A percentile compares a stretch with the other conserved stretches of the same genome.
phyloP scores from a whole-genome alignment of 2,329 filamentous ascomycete genomes.

The Penicillium sp. region DNA sequence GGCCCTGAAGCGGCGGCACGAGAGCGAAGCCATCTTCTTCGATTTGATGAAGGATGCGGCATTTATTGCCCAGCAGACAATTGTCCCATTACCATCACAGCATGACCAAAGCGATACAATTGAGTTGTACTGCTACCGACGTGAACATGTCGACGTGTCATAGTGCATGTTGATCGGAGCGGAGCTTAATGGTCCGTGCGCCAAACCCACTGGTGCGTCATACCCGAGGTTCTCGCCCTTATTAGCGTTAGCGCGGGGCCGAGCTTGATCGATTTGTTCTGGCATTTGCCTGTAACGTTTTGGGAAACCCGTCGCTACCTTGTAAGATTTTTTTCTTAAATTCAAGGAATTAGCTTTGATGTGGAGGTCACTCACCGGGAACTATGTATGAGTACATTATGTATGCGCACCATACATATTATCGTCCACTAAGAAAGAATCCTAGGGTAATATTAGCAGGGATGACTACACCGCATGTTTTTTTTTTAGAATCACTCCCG shows the following conservation, averaged over 20 bases:
- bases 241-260: slow-evolving; percentile 1
- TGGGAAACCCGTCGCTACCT: background rate
- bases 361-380: background rate
- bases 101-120: slow-evolving; percentile 38
- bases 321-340: background rate
- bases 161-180: background rate
- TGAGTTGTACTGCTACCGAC: slow-evolving; percentile 39
- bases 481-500: background rate
- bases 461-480: slow-evolving; percentile 2
- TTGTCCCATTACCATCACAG: slow-evolving; percentile 39
- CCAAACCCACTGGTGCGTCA: background rate
- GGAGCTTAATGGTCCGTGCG: background rate
- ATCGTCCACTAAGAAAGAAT: too few relatives aligned
- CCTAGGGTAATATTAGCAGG: background rate
- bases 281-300: background rate
- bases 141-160: background rate
- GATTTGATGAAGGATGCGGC: slow-evolving; percentile 53
- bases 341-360: background rate
- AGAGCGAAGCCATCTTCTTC: slow-evolving; percentile 67
- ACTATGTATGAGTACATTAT: background rate
- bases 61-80: slow-evolving; percentile 34
- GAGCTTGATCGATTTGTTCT: background rate
- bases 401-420: too few relatives aligned
- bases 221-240: background rate
- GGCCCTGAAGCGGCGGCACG: slow-evolving; percentile 67